Evolutionary conservation across 2,329 filamentous ascomycete species (phyloP).

Genomic region (Elsinoe arachidis): DNA sequence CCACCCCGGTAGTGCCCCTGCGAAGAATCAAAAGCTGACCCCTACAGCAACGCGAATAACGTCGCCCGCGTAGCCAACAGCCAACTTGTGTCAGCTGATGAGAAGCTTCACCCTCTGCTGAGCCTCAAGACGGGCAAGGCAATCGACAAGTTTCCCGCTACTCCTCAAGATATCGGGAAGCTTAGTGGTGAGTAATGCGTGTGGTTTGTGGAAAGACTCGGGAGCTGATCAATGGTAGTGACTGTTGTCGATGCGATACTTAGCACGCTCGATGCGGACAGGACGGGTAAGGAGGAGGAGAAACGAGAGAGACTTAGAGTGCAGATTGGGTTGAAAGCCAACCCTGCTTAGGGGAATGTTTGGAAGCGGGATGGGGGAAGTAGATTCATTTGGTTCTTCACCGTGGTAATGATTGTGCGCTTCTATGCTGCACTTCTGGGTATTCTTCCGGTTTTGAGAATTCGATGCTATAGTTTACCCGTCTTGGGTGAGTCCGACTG

Average conservation of each 20-base stretch:
- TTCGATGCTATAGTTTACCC: not conserved
- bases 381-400: not conserved
- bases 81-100: constrained; percentile 23
- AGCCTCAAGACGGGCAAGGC: constrained; percentile 25
- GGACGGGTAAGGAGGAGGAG: constrained; percentile 23
- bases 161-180: constrained; percentile 24
- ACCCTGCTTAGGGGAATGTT: constrained; percentile 21
- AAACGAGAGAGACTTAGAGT: constrained; percentile 24
- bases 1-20: no score
- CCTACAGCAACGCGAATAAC: constrained; percentile 24
- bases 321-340: constrained; percentile 26
- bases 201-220: not conserved
- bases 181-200: constrained; percentile 20
- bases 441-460: not conserved
- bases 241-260: constrained; percentile 24
- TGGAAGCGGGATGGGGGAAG: not conserved
- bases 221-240: constrained; percentile 17
- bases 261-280: constrained; percentile 24
- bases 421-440: not conserved
- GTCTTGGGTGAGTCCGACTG: not conserved
- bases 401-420: constrained; percentile 1
- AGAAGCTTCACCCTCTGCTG: constrained; percentile 24
- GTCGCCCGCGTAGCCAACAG: constrained; percentile 27
- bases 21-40: not conserved
- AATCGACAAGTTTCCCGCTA: constrained; percentile 26